Evolutionary conservation across 1,284 basidiomycete species (phyloP).

Genomic region (Omphalotus olearius): DNA sequence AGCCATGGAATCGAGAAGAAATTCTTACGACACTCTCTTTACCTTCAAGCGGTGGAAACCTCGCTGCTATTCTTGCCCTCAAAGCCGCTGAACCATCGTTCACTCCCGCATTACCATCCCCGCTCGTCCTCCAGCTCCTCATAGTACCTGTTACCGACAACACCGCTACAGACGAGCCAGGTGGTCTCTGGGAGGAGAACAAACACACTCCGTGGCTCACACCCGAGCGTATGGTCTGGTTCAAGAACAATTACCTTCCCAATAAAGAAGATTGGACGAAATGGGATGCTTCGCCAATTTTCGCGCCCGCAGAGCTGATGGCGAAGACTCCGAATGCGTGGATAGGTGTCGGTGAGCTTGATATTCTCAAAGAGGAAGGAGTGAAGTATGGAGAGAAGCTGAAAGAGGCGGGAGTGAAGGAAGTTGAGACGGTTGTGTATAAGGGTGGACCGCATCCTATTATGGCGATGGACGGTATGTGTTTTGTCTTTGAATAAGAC

Average conservation of each 20-base stretch:
- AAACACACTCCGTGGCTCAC: conserved; percentile 55
- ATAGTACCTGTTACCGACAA: conserved; percentile 74
- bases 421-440: conserved; percentile 53
- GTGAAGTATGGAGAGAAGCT: conserved; percentile 62
- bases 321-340: conserved; percentile 51
- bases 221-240: conserved; percentile 70
- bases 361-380: conserved; percentile 67
- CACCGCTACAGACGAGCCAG: conserved; percentile 38
- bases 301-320: conserved; percentile 55
- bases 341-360: conserved; percentile 62
- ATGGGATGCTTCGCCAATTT: conserved; percentile 68
- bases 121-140: conserved; percentile 59
- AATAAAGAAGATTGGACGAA: conserved; percentile 53
- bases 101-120: conserved; percentile 39
- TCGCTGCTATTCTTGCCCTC: conserved; percentile 63
- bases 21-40: no score
- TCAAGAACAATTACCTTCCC: conserved; percentile 63
- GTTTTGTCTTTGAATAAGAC: neutral
- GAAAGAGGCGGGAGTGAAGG: conserved; percentile 41
- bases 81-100: conserved; percentile 44
- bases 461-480: conserved; percentile 62
- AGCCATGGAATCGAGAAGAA: no score
- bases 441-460: conserved; percentile 63
- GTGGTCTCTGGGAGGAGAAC: conserved; percentile 49
- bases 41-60: conserved; percentile 58